Evolutionary conservation across 148 eudicot species (phyloP).

Genomic region (Gaultheria prostrata): DNA sequence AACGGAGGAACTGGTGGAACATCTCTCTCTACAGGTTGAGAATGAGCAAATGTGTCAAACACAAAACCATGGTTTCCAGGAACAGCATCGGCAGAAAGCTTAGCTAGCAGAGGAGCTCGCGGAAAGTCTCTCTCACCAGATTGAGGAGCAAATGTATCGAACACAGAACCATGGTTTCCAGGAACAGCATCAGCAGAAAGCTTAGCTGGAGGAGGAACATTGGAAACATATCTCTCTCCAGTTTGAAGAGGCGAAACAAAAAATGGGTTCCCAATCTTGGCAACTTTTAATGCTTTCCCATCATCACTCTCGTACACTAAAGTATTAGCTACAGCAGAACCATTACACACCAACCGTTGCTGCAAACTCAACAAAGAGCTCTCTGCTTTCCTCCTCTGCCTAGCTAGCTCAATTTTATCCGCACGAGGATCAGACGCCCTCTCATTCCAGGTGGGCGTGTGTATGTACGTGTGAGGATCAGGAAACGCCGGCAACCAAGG

Average conservation of each 20-base stretch:
- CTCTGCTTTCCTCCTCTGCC: conserved; percentile 90
- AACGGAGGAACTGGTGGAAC: conserved; percentile 33
- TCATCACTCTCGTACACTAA: conserved; percentile 21
- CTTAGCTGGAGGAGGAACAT: conserved; percentile 34
- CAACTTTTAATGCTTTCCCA: conserved; percentile 14
- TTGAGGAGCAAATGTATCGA: conserved; percentile 51
- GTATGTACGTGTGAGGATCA: conserved; percentile 70
- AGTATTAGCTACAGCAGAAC: conserved; percentile 40
- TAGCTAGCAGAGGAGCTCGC: conserved; percentile 31
- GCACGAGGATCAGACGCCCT: conserved; percentile 58
- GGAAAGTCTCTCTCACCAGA: conserved; percentile 31
- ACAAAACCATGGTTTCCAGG: conserved; percentile 43
- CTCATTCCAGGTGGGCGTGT: conserved; percentile 68
- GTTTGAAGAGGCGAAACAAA: conserved; percentile 42
- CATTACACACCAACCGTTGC: conserved; percentile 52
- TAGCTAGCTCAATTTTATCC: conserved; percentile 73
- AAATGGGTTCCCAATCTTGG: conserved; percentile 29
- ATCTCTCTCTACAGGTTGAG: conserved; percentile 46
- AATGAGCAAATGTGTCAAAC: conserved; percentile 52
- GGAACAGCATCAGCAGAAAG: conserved; percentile 21
- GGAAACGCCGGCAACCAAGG: conserved; percentile 89
- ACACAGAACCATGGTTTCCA: conserved; percentile 43
- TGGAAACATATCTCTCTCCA: conserved; percentile 43
- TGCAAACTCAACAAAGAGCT: conserved; percentile 81
- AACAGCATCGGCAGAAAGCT: conserved; percentile 22